These are phyloP conservation scores for Ogataea nonfermentans DNA, from an alignment of 805 yeast species.

Conservation along the genomic window DNA sequence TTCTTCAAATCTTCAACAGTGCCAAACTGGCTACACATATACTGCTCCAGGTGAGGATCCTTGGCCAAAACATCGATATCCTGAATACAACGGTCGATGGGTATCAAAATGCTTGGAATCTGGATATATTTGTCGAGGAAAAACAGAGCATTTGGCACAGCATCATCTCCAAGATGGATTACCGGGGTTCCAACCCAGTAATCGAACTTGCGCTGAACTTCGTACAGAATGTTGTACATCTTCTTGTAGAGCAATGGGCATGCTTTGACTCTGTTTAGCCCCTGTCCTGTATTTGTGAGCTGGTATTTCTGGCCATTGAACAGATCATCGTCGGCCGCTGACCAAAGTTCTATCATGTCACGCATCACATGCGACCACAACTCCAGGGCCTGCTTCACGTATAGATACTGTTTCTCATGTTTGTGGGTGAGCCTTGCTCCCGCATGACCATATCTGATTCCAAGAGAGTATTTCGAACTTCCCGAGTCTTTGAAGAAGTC, in stretches of 20 bases:
- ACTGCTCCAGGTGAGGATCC: conserved; percentile 47
- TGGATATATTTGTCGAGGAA: conserved; percentile 79
- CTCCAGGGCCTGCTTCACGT: conserved; percentile 70
- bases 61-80: conserved; percentile 51
- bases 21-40: conserved; percentile 59
- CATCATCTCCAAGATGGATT: conserved; percentile 78
- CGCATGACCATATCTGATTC: conserved; percentile 61
- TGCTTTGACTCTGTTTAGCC: conserved; percentile 70
- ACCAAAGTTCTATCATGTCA: conserved; percentile 77
- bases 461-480: conserved; percentile 43
- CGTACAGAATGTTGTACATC: conserved; percentile 67
- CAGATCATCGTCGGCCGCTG: conserved; percentile 70
- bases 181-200: conserved; percentile 81
- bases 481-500: conserved; percentile 39
- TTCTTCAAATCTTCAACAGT: conserved; percentile 52
- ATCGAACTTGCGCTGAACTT: conserved; percentile 60
- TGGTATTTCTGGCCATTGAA: conserved; percentile 55
- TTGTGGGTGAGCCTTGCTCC: conserved; percentile 75
- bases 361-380: conserved; percentile 77
- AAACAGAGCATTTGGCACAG: conserved; percentile 80
- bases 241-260: conserved; percentile 68
- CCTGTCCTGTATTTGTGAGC: conserved; percentile 75
- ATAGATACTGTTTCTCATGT: conserved; percentile 69
- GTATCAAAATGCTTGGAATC: conserved; percentile 73
- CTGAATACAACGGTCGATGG: conserved; percentile 58